phyloP scores from a whole-genome alignment of 169 alveolate species.

The Eimeria mitis region DNA sequence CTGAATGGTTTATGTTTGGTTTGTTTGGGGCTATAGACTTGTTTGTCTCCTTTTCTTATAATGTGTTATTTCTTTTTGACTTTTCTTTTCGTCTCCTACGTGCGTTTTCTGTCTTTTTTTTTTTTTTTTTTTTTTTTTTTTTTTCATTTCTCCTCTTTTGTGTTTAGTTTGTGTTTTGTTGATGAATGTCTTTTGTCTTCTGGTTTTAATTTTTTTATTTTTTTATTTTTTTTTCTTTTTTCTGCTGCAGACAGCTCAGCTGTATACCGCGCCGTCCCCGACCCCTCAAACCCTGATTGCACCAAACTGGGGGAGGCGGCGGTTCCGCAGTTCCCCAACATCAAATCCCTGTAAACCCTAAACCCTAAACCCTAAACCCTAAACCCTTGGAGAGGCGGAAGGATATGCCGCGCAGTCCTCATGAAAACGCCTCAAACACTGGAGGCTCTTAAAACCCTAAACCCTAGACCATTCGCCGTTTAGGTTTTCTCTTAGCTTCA shows the following conservation, averaged over 20 bases:
- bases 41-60: background rate
- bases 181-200: background rate
- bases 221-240: background rate
- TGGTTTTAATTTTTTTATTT: background rate
- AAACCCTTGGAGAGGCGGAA: background rate
- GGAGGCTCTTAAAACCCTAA: background rate
- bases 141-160: background rate
- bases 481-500: background rate
- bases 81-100: background rate
- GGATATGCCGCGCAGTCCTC: background rate
- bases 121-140: too few relatives aligned
- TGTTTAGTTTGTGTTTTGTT: background rate
- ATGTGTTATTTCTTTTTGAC: too few relatives aligned
- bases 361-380: conserved; percentile 51
- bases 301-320: background rate
- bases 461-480: background rate
- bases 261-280: conserved; percentile 20
- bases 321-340: conserved; percentile 1
- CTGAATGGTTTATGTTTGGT: background rate
- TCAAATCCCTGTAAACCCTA: conserved; percentile 51
- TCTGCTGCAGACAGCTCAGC: conserved; percentile 34
- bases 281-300: conserved; percentile 1
- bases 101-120: background rate
- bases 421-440: background rate
- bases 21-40: background rate